These are phyloP conservation scores for Candida anutae DNA, from an alignment of 1,139 yeast genomes.

Conservation along the genomic window DNA sequence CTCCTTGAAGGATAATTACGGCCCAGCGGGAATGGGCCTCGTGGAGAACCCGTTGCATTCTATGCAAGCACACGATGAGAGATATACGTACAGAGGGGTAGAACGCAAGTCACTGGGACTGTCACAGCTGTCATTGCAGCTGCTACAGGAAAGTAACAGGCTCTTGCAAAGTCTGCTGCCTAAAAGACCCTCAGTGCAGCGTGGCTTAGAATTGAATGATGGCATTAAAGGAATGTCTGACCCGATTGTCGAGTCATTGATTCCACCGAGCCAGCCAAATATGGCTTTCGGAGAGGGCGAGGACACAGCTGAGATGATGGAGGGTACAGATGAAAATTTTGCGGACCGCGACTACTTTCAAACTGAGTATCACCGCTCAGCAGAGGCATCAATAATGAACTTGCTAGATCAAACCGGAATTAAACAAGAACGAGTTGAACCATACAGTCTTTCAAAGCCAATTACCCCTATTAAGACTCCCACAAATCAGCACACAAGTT, in stretches of 20 bases:
- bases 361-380: constrained; percentile 27
- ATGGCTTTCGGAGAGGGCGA: constrained; percentile 11
- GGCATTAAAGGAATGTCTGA: constrained; percentile 41
- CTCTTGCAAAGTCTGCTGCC: constrained; percentile 18
- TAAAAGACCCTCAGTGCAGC: constrained; percentile 14
- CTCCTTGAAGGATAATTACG: constrained; percentile 21
- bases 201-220: constrained; percentile 33
- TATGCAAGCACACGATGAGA: constrained; percentile 21
- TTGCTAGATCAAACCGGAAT: constrained; percentile 23
- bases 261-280: no score
- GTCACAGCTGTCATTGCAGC: constrained; percentile 39
- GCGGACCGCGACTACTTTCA: constrained; percentile 25
- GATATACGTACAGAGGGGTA: no score
- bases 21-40: no score
- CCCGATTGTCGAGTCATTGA: constrained; percentile 27
- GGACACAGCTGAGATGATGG: not conserved
- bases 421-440: no score
- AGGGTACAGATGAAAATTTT: no score
- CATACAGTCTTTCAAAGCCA: no score
- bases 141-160: constrained; percentile 31
- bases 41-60: constrained; percentile 31
- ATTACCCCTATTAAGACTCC: no score
- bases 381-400: constrained; percentile 39
- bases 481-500: no score
- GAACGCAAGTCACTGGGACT: constrained; percentile 32